A percentile compares a stretch with the other conserved stretches of the same genome.
Conservation (phyloP, 257 asterid species). For the Fraxinus quadrangulata region DNA sequence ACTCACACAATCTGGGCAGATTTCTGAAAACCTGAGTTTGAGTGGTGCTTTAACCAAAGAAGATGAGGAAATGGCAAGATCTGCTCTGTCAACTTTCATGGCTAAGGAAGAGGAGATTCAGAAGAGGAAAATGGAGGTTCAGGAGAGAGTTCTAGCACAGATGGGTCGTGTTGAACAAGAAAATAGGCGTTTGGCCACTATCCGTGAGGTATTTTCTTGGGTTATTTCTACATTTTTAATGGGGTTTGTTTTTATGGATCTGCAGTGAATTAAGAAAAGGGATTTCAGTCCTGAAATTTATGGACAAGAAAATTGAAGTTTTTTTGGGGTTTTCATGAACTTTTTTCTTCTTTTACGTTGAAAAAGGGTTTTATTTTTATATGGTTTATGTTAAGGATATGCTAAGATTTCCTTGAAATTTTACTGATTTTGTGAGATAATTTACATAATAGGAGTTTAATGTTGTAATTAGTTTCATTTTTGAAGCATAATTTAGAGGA, state of each 20-base stretch:
- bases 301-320: background rate
- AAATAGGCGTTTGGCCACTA: constrained; percentile 76
- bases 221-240: background rate
- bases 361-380: background rate
- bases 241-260: background rate
- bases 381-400: background rate
- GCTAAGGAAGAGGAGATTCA: constrained; percentile 99
- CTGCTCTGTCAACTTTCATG: constrained; percentile 84
- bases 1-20: constrained; percentile 67
- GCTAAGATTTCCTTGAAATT: background rate
- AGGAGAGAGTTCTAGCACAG: constrained; percentile 87
- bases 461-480: background rate
- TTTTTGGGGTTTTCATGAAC: constrained; percentile 1
- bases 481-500: too few relatives aligned
- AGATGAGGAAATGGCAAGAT: constrained; percentile 90
- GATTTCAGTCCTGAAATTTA: background rate
- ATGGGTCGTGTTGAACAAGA: constrained; percentile 93
- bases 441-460: background rate
- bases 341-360: background rate
- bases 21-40: constrained; percentile 79
- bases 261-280: background rate
- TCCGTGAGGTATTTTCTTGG: constrained; percentile 70
- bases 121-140: constrained; percentile 88
- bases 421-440: background rate
- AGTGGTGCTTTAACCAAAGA: constrained; percentile 66